A percentile compares a stretch with the other conserved stretches of the same genome.
Evolutionary conservation across 2,329 filamentous ascomycete species (phyloP).

Genomic region (Tolypocladium endophyticum): DNA sequence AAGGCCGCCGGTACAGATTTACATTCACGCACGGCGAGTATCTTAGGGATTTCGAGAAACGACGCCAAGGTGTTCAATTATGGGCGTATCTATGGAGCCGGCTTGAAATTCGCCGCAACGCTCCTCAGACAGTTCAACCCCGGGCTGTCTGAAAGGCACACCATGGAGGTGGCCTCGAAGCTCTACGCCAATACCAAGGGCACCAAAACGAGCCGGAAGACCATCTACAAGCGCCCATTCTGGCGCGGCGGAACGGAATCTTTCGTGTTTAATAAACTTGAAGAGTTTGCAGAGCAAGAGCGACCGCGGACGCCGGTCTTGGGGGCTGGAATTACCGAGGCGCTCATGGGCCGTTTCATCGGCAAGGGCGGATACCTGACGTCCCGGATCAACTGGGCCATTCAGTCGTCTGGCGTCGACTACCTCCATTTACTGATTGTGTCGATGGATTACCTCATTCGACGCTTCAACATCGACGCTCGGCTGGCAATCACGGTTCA

Average conservation of each 20-base stretch:
- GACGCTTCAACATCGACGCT: conserved; percentile 74
- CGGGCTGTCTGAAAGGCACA: conserved; percentile 66
- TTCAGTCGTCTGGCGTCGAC: conserved; percentile 93
- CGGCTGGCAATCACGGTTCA: conserved; percentile 90
- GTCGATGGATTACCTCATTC: conserved; percentile 84
- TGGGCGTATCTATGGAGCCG: conserved; percentile 96
- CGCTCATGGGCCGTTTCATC: conserved; percentile 78
- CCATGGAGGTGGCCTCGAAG: conserved; percentile 61
- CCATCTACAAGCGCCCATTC: conserved; percentile 64
- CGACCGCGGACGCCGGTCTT: conserved; percentile 82
- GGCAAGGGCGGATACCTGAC: conserved; percentile 89
- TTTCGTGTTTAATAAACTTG: conserved; percentile 95
- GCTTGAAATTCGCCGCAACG: conserved; percentile 83
- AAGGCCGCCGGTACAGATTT: conserved; percentile 90
- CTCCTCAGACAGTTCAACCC: conserved; percentile 92
- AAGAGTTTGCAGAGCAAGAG: conserved; percentile 95
- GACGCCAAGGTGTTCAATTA: conserved; percentile 99
- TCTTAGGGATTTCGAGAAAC: conserved; percentile 87
- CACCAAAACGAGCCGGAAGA: conserved; percentile 65
- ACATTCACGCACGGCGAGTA: conserved; percentile 85
- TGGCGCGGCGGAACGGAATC: conserved; percentile 96
- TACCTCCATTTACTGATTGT: conserved; percentile 92
- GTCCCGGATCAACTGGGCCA: conserved; percentile 96
- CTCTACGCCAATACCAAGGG: conserved; percentile 89
- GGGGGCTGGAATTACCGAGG: conserved; percentile 91